Conservation (phyloP, 257 asterid species). For the Verbena officinalis region DNA sequence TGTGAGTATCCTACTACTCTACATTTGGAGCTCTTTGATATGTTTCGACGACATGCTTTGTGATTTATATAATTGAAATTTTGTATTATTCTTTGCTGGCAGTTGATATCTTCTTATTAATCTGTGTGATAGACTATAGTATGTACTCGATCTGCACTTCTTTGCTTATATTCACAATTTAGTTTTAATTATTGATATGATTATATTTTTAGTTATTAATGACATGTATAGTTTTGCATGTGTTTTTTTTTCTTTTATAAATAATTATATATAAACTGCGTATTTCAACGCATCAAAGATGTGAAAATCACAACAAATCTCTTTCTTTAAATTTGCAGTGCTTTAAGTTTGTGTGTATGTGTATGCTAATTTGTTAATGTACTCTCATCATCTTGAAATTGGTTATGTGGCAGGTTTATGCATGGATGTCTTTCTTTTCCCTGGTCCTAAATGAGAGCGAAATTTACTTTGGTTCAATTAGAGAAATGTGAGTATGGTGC, state of each 20-base stretch:
- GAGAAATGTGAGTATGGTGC: slow-evolving; percentile 79
- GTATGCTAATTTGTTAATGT: slow-evolving; percentile 8
- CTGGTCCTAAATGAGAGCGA: slow-evolving; percentile 67
- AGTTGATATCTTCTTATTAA: slow-evolving; percentile 10
- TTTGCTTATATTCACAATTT: slow-evolving; percentile 1
- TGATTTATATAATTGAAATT: slow-evolving; percentile 7
- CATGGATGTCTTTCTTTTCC: slow-evolving; percentile 89
- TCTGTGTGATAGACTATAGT: not conserved
- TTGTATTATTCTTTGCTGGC: not conserved
- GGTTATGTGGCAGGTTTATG: slow-evolving; percentile 74
- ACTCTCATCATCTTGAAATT: slow-evolving; percentile 30
- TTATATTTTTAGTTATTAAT: not conserved
- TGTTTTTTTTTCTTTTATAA: not conserved
- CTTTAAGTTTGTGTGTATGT: not conserved
- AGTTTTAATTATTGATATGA: not conserved
- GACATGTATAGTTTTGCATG: not conserved
- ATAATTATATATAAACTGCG: too few species aligned
- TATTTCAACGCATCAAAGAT: too few species aligned
- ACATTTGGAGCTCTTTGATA: not conserved
- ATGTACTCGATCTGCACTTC: not conserved
- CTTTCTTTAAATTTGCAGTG: not conserved
- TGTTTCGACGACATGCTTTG: slow-evolving; percentile 4
- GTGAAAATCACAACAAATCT: too few species aligned
- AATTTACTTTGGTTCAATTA: slow-evolving; percentile 85
- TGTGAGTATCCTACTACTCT: slow-evolving; percentile 52